Conservation (phyloP, 805 yeast genomes). For the Metschnikowia rubicola region DNA sequence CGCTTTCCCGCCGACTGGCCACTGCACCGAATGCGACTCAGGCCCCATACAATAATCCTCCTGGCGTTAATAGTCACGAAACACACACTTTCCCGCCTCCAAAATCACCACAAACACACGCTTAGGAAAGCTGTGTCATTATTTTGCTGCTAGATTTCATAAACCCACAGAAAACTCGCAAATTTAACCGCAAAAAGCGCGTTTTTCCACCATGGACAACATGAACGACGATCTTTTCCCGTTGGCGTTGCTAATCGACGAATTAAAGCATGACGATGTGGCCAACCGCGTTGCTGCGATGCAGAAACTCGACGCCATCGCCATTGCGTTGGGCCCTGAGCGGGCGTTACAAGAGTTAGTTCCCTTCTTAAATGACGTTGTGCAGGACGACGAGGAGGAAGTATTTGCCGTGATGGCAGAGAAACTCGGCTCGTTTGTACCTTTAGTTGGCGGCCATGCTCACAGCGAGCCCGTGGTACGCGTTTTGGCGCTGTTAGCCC, state of each 20-base stretch:
- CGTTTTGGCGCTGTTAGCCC: slow-evolving; percentile 77
- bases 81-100: no score
- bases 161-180: no score
- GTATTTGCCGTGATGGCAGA: slow-evolving; percentile 91
- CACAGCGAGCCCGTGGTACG: slow-evolving; percentile 51
- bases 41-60: no score
- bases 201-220: slow-evolving; percentile 9
- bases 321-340: slow-evolving; percentile 91
- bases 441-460: slow-evolving; percentile 78
- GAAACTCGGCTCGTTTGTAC: slow-evolving; percentile 83
- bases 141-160: no score
- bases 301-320: slow-evolving; percentile 90
- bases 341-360: slow-evolving; percentile 84
- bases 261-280: slow-evolving; percentile 93
- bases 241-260: slow-evolving; percentile 93
- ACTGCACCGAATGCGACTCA: no score
- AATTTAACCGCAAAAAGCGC: no score
- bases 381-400: slow-evolving; percentile 97
- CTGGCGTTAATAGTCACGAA: no score
- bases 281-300: slow-evolving; percentile 91
- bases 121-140: no score
- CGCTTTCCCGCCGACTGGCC: no score
- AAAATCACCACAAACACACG: no score
- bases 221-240: slow-evolving; percentile 75
- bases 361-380: slow-evolving; percentile 85